Percentiles rank a stretch among this genome's conserved stretches.
phyloP scores from a whole-genome alignment of 352 stramenopile species.

The Peronospora farinosa region DNA sequence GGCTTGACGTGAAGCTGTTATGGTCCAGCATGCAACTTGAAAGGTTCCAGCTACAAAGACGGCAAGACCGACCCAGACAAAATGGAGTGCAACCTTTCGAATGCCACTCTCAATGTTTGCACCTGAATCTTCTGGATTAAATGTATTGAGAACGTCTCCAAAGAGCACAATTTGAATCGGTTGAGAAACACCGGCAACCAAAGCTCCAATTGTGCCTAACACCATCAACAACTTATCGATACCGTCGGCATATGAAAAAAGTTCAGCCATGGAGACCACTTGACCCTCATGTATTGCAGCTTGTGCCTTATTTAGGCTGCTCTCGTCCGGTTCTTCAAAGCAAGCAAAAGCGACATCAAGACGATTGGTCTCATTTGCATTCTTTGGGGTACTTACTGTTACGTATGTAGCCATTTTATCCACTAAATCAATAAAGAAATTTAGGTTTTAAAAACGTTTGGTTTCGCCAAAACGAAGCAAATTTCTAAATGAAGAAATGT shows the following conservation, averaged over 20 bases:
- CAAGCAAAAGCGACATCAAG: conserved; percentile 22
- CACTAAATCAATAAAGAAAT: too few relatives aligned
- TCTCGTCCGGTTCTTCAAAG: conserved; percentile 15
- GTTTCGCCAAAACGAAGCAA: background rate
- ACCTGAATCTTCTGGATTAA: conserved; percentile 38
- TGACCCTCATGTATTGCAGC: conserved; percentile 15
- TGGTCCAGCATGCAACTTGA: conserved; percentile 58
- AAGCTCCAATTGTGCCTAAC: conserved; percentile 36
- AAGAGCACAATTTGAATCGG: conserved; percentile 70
- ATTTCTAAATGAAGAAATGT: background rate
- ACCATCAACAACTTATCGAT: conserved; percentile 55
- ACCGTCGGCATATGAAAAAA: conserved; percentile 54
- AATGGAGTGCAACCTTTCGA: conserved; percentile 43
- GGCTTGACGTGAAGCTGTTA: conserved; percentile 53
- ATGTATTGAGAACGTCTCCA: conserved; percentile 64
- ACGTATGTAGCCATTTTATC: conserved; percentile 28
- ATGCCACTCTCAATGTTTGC: conserved; percentile 26
- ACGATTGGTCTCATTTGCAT: conserved; percentile 18
- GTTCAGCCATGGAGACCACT: conserved; percentile 36
- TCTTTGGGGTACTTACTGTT: conserved; percentile 16
- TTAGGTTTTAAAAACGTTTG: too few relatives aligned
- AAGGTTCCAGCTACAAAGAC: conserved; percentile 45
- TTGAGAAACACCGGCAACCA: conserved; percentile 42
- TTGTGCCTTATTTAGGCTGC: conserved; percentile 15
- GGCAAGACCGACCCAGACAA: conserved; percentile 45